phyloP scores from a whole-genome alignment of 1,139 yeast species.

The Protomyces arabidopsidicola region DNA sequence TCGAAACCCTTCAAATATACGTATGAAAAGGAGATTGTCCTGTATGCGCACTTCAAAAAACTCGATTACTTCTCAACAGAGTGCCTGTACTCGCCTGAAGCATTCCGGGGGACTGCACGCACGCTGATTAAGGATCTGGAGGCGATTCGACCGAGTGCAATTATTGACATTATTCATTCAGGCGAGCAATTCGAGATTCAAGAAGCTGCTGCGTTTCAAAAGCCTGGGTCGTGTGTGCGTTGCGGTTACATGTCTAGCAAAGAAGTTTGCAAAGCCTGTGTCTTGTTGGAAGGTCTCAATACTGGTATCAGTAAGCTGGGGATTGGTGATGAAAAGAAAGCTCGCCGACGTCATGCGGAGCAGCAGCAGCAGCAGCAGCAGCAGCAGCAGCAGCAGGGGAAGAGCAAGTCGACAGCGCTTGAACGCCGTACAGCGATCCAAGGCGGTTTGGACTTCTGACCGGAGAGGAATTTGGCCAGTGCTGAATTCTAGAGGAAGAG shows the following conservation, averaged over 20 bases:
- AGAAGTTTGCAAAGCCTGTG: slow-evolving; percentile 87
- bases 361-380: slow-evolving; percentile 4
- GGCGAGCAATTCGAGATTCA: slow-evolving; percentile 71
- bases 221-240: slow-evolving; percentile 55
- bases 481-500: neutral
- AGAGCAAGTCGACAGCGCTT: neutral
- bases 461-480: no score
- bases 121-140: slow-evolving; percentile 85
- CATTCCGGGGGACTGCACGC: slow-evolving; percentile 95
- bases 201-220: slow-evolving; percentile 49
- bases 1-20: slow-evolving; percentile 94
- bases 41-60: slow-evolving; percentile 94
- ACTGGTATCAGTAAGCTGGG: slow-evolving; percentile 52
- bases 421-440: slow-evolving; percentile 2
- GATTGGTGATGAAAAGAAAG: slow-evolving; percentile 25
- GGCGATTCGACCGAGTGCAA: slow-evolving; percentile 85
- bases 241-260: slow-evolving; percentile 93
- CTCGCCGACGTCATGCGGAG: slow-evolving; percentile 18
- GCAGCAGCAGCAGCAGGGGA: neutral
- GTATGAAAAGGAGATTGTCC: slow-evolving; percentile 93
- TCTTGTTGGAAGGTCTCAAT: slow-evolving; percentile 78
- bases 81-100: slow-evolving; percentile 97
- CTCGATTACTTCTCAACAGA: slow-evolving; percentile 95
- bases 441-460: slow-evolving; percentile 7
- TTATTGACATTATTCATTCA: slow-evolving; percentile 86